phyloP scores from a whole-genome alignment of 768 basidiomycete genomes.

The Boletus eberwhitei region DNA sequence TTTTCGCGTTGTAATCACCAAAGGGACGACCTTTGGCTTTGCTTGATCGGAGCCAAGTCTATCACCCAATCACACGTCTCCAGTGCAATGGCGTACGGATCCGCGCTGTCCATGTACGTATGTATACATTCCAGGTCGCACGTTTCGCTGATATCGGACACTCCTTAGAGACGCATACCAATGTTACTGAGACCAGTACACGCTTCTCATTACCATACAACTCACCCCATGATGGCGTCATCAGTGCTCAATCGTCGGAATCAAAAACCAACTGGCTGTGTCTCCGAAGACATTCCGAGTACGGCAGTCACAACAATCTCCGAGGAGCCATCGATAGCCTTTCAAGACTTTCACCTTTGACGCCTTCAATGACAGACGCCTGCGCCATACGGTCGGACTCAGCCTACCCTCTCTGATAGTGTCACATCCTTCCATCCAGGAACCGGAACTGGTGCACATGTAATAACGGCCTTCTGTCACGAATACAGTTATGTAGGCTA shows the following conservation, averaged over 20 bases:
- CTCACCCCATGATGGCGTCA: conserved; percentile 1
- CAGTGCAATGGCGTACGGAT: neutral
- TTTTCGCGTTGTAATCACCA: conserved; percentile 6
- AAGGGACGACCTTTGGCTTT: neutral
- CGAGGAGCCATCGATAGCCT: neutral
- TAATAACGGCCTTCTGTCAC: too few species aligned
- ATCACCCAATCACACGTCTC: neutral
- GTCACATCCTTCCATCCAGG: neutral
- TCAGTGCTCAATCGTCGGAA: neutral
- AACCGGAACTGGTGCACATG: neutral
- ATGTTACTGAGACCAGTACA: too few species aligned
- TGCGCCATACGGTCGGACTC: neutral
- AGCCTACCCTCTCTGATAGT: neutral
- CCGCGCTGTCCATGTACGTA: neutral
- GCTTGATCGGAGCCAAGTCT: neutral
- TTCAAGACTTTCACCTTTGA: neutral
- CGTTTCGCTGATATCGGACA: neutral
- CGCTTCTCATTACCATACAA: too few species aligned
- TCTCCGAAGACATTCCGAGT: neutral
- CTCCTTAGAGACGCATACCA: too few species aligned
- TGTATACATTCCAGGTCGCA: neutral
- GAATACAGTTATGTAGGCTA: too few species aligned
- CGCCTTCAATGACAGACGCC: neutral
- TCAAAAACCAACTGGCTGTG: neutral
- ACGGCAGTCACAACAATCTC: neutral